A percentile compares a stretch with the other conserved stretches of the same genome.
Evolutionary conservation across 2,329 filamentous ascomycete species (phyloP).

Genomic region (Leptographium wingfieldii): DNA sequence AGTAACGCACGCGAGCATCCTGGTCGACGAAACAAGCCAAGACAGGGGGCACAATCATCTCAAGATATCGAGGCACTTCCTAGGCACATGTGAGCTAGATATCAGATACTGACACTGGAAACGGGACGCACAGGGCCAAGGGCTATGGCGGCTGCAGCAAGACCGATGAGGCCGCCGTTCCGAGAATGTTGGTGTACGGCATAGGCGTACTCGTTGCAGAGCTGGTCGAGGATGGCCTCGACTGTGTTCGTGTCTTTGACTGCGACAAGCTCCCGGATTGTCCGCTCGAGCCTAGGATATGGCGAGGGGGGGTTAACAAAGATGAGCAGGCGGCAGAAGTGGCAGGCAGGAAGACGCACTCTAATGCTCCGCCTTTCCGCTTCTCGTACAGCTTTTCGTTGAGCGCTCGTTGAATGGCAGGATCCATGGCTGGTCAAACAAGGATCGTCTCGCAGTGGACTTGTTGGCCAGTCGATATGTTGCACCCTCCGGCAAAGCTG

Average conservation of each 20-base stretch:
- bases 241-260: slow-evolving; percentile 70
- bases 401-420: slow-evolving; percentile 75
- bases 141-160: slow-evolving; percentile 92
- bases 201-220: slow-evolving; percentile 96
- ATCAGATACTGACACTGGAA: slow-evolving; percentile 12
- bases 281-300: slow-evolving; percentile 61
- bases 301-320: too few relatives aligned
- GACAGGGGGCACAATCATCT: slow-evolving; percentile 90
- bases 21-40: slow-evolving; percentile 96
- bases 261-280: slow-evolving; percentile 73
- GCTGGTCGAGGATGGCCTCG: slow-evolving; percentile 80
- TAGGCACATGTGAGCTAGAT: slow-evolving; percentile 22
- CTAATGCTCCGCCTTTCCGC: slow-evolving; percentile 88
- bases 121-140: slow-evolving; percentile 61
- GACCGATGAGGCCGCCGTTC: slow-evolving; percentile 89
- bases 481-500: too few relatives aligned
- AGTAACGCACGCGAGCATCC: slow-evolving; percentile 93
- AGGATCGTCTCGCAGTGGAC: background rate
- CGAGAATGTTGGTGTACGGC: slow-evolving; percentile 93
- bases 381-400: slow-evolving; percentile 99
- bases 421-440: slow-evolving; percentile 53
- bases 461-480: too few relatives aligned
- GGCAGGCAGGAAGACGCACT: slow-evolving; percentile 47
- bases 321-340: background rate
- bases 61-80: slow-evolving; percentile 84